Conservation (phyloP, 108 stramenopile genomes). For the Cylindrotheca closterium region DNA sequence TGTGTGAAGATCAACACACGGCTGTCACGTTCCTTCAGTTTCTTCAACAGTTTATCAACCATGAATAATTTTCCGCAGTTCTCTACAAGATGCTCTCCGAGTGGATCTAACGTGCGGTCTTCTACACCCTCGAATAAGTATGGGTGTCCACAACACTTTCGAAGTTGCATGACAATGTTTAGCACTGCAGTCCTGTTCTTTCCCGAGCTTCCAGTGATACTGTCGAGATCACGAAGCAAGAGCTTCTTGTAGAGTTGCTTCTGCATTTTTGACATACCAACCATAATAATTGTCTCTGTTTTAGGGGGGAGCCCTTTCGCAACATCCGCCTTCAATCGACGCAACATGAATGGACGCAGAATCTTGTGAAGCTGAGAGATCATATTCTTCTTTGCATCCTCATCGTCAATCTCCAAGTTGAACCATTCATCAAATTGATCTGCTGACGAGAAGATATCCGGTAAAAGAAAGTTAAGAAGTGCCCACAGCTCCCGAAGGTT, state of each 20-base stretch:
- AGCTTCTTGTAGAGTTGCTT: constrained; percentile 93
- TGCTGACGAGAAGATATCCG: constrained; percentile 84
- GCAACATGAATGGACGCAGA: constrained; percentile 97
- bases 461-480: constrained; percentile 90
- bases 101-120: constrained; percentile 80
- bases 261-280: constrained; percentile 89
- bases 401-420: constrained; percentile 84
- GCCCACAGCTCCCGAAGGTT: constrained; percentile 88
- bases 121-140: constrained; percentile 98
- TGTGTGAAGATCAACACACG: constrained; percentile 97
- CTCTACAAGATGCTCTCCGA: constrained; percentile 89
- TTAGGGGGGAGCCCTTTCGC: constrained; percentile 89
- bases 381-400: constrained; percentile 90
- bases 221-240: constrained; percentile 84
- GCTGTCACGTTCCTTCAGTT: constrained; percentile 81
- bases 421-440: constrained; percentile 97
- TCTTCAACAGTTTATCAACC: constrained; percentile 89
- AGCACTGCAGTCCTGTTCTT: constrained; percentile 82
- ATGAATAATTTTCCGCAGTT: constrained; percentile 85
- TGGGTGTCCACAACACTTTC: constrained; percentile 98
- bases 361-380: constrained; percentile 97
- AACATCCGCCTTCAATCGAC: constrained; percentile 94
- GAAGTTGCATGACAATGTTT: constrained; percentile 98
- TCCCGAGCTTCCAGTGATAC: constrained; percentile 67
- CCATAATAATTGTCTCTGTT: constrained; percentile 92